Conservation (phyloP, 768 basidiomycete genomes). For the Mycena haematopus region DNA sequence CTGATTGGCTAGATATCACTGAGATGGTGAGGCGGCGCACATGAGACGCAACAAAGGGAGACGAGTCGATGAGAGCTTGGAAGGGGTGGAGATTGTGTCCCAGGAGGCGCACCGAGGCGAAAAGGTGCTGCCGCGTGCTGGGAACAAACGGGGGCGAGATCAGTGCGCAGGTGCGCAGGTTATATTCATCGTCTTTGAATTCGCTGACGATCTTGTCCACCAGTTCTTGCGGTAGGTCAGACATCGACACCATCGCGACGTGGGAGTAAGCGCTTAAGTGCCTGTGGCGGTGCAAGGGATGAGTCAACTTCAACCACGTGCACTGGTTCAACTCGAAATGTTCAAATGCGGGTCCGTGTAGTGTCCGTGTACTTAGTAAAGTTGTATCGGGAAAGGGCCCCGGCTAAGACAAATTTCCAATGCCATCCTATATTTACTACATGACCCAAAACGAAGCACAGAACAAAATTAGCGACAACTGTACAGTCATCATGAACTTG, state of each 20-base stretch:
- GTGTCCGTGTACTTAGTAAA: too few species aligned
- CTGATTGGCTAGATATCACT: background rate
- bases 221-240: conserved; percentile 25
- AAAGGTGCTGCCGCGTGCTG: conserved; percentile 16
- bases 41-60: conserved; percentile 12
- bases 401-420: too few species aligned
- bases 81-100: conserved; percentile 21
- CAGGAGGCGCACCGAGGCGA: conserved; percentile 19
- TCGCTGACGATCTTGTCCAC: conserved; percentile 21
- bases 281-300: too few species aligned
- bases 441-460: background rate
- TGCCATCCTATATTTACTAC: too few species aligned
- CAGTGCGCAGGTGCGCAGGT: conserved; percentile 19
- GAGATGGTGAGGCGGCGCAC: conserved; percentile 20
- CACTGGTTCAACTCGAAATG: too few species aligned
- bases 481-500: background rate
- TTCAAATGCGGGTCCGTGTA: too few species aligned
- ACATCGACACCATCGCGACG: background rate
- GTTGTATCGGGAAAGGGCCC: too few species aligned
- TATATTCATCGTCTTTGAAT: background rate
- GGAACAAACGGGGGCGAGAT: conserved; percentile 12
- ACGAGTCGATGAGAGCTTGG: conserved; percentile 11
- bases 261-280: too few species aligned
- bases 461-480: background rate
- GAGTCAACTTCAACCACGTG: too few species aligned